Percentiles rank a stretch among this genome's conserved stretches.
These are phyloP conservation scores for Cymodocea nodosa DNA, from an alignment of 116 monocot species.

Conservation along the genomic window DNA sequence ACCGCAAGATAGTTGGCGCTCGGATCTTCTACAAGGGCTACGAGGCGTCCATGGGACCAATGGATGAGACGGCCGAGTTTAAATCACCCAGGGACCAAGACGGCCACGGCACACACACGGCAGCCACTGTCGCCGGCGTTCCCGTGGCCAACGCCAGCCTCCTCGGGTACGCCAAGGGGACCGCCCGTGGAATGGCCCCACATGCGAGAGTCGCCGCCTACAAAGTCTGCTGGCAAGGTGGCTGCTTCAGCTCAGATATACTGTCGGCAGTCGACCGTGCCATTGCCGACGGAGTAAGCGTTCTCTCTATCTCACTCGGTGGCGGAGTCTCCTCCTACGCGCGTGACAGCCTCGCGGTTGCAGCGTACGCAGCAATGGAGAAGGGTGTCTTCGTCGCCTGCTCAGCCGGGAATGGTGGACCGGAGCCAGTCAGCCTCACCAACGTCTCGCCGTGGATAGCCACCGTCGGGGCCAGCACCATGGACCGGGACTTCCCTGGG, in stretches of 20 bases:
- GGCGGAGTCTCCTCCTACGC: slow-evolving; percentile 8
- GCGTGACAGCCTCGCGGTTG: slow-evolving; percentile 10
- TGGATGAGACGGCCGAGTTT: slow-evolving; percentile 49
- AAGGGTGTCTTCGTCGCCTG: slow-evolving; percentile 15
- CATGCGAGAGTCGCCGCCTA: slow-evolving; percentile 60
- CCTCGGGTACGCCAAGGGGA: slow-evolving; percentile 56
- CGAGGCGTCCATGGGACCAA: slow-evolving; percentile 46
- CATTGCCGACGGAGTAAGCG: slow-evolving; percentile 65
- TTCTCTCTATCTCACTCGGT: slow-evolving; percentile 20
- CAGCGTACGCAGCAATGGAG: slow-evolving; percentile 12
- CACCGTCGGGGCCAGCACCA: slow-evolving; percentile 19
- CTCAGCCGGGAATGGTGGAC: slow-evolving; percentile 16
- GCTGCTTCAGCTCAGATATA: slow-evolving; percentile 88
- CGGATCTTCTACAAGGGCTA: slow-evolving; percentile 67
- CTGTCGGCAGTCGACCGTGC: slow-evolving; percentile 66
- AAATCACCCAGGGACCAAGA: slow-evolving; percentile 73
- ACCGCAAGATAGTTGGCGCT: slow-evolving; percentile 73
- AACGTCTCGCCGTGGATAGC: slow-evolving; percentile 17
- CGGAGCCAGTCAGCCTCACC: slow-evolving; percentile 6
- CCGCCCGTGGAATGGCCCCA: slow-evolving; percentile 79
- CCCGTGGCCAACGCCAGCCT: slow-evolving; percentile 48
- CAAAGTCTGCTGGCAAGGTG: slow-evolving; percentile 84
- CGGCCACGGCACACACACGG: slow-evolving; percentile 91
- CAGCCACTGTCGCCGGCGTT: slow-evolving; percentile 57
- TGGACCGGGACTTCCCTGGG: slow-evolving; percentile 22